Evolutionary conservation across 805 yeast genomes (phyloP), one percentile per base, ranked within the genome.

Genomic region (Saccharomyces paradoxus): DNA sequence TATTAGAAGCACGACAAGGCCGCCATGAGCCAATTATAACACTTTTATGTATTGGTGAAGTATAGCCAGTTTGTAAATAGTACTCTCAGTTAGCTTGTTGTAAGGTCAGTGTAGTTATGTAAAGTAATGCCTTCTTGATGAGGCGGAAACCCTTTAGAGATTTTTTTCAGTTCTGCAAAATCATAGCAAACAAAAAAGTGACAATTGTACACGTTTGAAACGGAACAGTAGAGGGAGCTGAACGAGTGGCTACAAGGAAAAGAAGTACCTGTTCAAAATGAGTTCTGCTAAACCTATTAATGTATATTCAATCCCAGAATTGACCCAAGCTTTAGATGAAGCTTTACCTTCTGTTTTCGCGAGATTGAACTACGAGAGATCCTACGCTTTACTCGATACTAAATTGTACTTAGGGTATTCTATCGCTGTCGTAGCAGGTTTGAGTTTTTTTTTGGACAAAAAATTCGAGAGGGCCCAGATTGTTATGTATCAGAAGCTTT

Each of bases 341-440:
- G 64, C 64, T 4, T 46, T 69, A 21, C 67, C 71, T 21, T 57
- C 53, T 4, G 51, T 62, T 21, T 61, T 69, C 44, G 46, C 56
- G 13, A 61, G 67, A 48, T 55, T 67, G 50, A 60, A 61, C 24
- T 67, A 60, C 52, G 57, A 46, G 13, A 65, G 66, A 53, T 52
- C 60, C 1, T 63, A 58, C 52, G 53, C 49, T 17, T 51, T 67
- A 46, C 56, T 61, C 41, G 87, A 82, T 63, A 63, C 73, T 17
- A 80, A 78, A 62, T 66, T 81, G 49, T 78, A 74, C 5, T 67
- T 82, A 51, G 86, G 86, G 1, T 74, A 77, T 55, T 58, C 74
- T 21, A 77, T 81, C 30, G 84, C 78, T 7, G 64, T 69, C 1
- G 67, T 80, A 17, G 81, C 84, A 9, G 86, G 73, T 3, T 61